These are phyloP conservation scores for Dothistroma septosporum DNA, from an alignment of 2,329 filamentous ascomycete genomes.

Conservation along the genomic window DNA sequence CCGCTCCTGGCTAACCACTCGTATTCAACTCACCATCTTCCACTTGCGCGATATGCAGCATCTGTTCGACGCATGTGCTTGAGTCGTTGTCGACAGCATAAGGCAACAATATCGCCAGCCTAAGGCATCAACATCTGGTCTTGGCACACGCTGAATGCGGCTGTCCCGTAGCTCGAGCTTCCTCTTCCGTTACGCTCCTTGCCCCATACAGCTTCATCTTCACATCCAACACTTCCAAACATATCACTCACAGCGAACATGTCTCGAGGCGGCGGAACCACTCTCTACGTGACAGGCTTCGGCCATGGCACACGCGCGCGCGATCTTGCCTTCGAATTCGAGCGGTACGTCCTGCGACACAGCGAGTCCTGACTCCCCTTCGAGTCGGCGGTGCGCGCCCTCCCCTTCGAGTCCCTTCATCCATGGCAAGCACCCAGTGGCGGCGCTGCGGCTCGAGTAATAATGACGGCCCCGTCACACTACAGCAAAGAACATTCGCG, in stretches of 20 bases:
- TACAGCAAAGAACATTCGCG: background rate
- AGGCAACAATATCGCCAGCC: too few relatives aligned
- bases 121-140: too few relatives aligned
- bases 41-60: too few relatives aligned
- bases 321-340: constrained; percentile 99
- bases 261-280: constrained; percentile 84
- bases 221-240: background rate
- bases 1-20: too few relatives aligned
- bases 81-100: too few relatives aligned
- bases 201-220: constrained; percentile 1
- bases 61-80: too few relatives aligned
- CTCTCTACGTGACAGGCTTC: constrained; percentile 98
- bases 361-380: constrained; percentile 5
- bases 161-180: background rate
- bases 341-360: constrained; percentile 78
- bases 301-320: constrained; percentile 97
- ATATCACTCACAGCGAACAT: constrained; percentile 47
- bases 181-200: background rate
- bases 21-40: too few relatives aligned
- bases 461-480: background rate
- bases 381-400: background rate
- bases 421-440: background rate
- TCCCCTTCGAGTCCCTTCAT: constrained; percentile 6
- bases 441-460: background rate
- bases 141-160: background rate